Evolutionary conservation across 2,329 filamentous ascomycete genomes (phyloP).

Genomic region (Colletotrichum tamarilloi): DNA sequence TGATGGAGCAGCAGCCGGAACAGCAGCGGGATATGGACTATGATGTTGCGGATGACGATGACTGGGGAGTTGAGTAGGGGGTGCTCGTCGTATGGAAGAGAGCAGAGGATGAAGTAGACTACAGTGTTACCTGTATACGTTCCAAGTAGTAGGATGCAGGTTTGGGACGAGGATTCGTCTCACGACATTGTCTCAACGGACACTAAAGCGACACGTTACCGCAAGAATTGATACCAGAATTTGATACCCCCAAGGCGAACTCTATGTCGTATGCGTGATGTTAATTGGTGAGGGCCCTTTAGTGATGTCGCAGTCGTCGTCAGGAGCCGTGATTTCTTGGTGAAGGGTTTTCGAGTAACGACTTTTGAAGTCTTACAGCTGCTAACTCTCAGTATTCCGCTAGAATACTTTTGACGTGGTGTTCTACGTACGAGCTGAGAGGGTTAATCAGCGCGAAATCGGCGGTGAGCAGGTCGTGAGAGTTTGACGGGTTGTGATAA

Average conservation of each 20-base stretch:
- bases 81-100: not conserved
- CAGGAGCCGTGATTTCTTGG: not conserved
- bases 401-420: no score
- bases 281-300: not conserved
- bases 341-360: no score
- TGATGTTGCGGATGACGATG: conserved; percentile 63
- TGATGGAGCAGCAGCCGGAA: conserved; percentile 41
- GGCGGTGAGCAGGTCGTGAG: no score
- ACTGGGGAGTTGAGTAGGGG: conserved; percentile 50
- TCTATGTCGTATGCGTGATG: not conserved
- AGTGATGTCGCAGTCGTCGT: not conserved
- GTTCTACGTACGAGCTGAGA: no score
- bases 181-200: no score
- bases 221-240: not conserved
- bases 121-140: not conserved
- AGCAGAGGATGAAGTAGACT: not conserved
- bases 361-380: no score
- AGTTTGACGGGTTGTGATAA: no score
- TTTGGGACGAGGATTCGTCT: not conserved
- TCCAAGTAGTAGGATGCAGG: not conserved
- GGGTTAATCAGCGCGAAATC: no score
- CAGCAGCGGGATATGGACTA: conserved; percentile 61
- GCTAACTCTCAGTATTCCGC: no score
- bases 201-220: not conserved
- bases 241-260: not conserved